These are phyloP conservation scores for Curvularia verruculosa DNA, from an alignment of 2,329 filamentous ascomycete genomes.

Conservation along the genomic window DNA sequence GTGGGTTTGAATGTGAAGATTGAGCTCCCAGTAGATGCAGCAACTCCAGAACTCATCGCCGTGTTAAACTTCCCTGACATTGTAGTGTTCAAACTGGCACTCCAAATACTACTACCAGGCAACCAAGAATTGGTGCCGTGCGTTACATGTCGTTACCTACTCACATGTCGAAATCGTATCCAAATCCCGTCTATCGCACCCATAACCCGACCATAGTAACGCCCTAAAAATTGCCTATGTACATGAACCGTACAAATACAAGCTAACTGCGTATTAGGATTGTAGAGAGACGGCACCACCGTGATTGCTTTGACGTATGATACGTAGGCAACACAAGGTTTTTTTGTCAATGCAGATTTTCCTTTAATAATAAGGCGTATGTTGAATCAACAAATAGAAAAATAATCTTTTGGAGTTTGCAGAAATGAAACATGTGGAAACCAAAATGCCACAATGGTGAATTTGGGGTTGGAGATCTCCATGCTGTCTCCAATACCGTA, in stretches of 20 bases:
- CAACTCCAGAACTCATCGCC: no score
- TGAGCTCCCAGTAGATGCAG: background rate
- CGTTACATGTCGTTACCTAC: background rate
- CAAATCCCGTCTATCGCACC: background rate
- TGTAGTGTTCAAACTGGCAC: constrained; percentile 5
- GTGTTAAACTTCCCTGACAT: constrained; percentile 1
- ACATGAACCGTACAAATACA: constrained; percentile 11
- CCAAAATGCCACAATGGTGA: background rate
- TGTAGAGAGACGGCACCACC: background rate
- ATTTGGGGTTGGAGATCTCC: background rate
- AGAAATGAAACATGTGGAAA: background rate
- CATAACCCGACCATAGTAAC: constrained; percentile 1
- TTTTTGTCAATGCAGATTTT: background rate
- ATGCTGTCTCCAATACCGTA: constrained; percentile 2
- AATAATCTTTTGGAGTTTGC: background rate
- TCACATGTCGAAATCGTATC: background rate
- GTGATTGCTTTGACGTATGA: background rate
- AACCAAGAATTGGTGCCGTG: background rate
- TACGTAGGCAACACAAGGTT: background rate
- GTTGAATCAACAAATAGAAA: background rate
- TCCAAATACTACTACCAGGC: background rate
- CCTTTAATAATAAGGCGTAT: background rate
- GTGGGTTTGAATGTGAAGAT: background rate
- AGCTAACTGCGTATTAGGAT: background rate
- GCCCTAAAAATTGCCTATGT: background rate